These are phyloP conservation scores for Pseudisothecium myosuroides DNA, from an alignment of 225 moss, liverwort and hornwort genomes.

Conservation along the genomic window DNA sequence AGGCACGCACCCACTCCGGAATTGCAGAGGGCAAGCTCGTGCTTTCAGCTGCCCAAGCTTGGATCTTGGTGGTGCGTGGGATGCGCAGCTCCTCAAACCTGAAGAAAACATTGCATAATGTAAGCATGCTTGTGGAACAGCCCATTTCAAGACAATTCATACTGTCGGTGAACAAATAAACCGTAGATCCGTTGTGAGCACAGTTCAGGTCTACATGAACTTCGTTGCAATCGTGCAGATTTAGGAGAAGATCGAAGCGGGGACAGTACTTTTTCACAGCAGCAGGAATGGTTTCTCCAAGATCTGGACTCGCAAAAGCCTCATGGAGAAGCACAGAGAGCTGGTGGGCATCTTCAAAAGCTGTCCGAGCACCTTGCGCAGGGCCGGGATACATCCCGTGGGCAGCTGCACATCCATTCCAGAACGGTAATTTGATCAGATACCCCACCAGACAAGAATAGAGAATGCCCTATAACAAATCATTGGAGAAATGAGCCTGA, in stretches of 20 bases:
- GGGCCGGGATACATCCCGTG: slow-evolving; percentile 32
- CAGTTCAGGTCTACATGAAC: not conserved
- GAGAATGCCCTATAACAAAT: not conserved
- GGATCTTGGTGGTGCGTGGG: slow-evolving; percentile 2
- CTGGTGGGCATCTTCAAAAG: slow-evolving; percentile 43
- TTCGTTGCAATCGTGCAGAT: not conserved
- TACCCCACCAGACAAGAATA: not conserved
- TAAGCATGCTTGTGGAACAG: not conserved
- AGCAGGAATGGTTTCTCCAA: not conserved
- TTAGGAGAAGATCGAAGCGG: not conserved
- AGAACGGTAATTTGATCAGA: not conserved
- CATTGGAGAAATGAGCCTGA: not conserved
- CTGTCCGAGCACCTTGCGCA: slow-evolving; percentile 18
- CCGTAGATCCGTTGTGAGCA: not conserved
- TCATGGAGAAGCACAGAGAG: slow-evolving; percentile 22
- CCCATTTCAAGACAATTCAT: not conserved
- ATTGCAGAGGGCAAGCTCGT: not conserved
- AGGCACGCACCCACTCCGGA: slow-evolving; percentile 13
- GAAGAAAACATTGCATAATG: not conserved
- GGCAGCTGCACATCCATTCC: slow-evolving; percentile 21
- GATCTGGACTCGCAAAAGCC: not conserved
- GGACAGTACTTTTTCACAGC: slow-evolving; percentile 6
- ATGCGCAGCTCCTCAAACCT: slow-evolving; percentile 20
- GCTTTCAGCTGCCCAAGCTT: slow-evolving; percentile 1
- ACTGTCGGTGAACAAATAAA: not conserved